Evolutionary conservation across 305 asterid species (phyloP).

Genomic region (Euphrasia arctica): DNA sequence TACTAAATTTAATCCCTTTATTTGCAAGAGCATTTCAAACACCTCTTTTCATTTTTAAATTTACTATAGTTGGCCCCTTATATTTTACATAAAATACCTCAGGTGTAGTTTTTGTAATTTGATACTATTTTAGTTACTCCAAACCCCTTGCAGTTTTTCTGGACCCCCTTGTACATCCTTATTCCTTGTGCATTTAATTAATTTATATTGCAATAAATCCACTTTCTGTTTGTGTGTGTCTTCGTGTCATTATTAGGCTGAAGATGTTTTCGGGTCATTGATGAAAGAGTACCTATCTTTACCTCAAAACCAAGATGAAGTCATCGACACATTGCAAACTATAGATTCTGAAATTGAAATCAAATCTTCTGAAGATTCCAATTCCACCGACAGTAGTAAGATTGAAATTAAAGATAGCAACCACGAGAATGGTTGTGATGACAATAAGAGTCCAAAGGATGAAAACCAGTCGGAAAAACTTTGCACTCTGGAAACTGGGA

Average conservation of each 20-base stretch:
- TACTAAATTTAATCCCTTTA: no score
- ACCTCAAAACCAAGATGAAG: constrained; percentile 46
- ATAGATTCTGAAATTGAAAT: constrained; percentile 35
- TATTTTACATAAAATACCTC: no score
- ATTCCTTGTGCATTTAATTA: constrained; percentile 2
- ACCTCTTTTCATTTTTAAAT: no score
- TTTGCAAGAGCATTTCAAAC: no score
- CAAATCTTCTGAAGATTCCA: constrained; percentile 29
- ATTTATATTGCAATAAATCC: not conserved
- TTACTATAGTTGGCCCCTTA: no score
- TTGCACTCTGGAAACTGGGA: constrained; percentile 30
- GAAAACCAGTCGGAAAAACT: constrained; percentile 35
- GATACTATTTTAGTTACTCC: no score
- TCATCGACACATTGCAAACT: constrained; percentile 30
- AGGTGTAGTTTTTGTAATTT: no score
- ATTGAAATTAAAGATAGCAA: constrained; percentile 21
- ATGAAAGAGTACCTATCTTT: constrained; percentile 72
- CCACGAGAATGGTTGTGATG: constrained; percentile 31
- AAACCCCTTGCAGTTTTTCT: not conserved
- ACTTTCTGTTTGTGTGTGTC: constrained; percentile 20
- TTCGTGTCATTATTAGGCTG: constrained; percentile 58
- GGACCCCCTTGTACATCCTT: constrained; percentile 5
- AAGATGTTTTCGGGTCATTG: constrained; percentile 78
- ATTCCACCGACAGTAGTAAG: not conserved
- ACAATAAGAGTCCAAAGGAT: constrained; percentile 29